Evolutionary conservation across 208 protist genomes (phyloP), one percentile per base, ranked within the genome.

Genomic region (Porcisia hertigi): DNA sequence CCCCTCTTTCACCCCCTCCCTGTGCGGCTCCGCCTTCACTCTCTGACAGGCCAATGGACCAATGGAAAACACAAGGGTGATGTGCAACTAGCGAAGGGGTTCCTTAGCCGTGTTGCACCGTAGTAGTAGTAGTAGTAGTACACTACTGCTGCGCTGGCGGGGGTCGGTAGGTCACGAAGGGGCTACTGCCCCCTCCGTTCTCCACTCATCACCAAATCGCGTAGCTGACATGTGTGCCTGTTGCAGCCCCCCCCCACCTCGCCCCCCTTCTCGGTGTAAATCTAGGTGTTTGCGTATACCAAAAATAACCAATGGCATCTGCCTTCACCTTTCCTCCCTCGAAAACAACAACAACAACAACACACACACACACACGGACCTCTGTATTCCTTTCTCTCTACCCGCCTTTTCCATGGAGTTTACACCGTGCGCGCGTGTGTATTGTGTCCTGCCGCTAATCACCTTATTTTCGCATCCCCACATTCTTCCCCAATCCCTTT

Each of bases 401-500:
- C 20, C 23, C 36, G 14, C 30, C 16, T 39, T 3, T 23, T 30
- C 30, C 14, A 7, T 65, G 16, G 36, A 41, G 23, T 25, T n/a
- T 55, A 14, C 47, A 11, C 65, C n/a, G 58, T 39, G 57, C 25
- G 12, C 25, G 49, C 49, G 52, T 54, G 52, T 53, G 49, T 53
- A 7, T 64, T 52, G 11, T 12, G 47, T 52, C 47, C 11, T 9
- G 16, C 57, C 57, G 23, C 57, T 60, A 60, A 36, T 12, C 57
- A 36, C 57, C 57, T 11, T 12, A 30, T n/a, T 30, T 12, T 25
- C 57, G 62, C 7, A 39, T 58, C 43, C 43, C 30, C 5, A 1
- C 20, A 18, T 5, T 77, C 73, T 18, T 64, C 62, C 20, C 30
- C 65, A 73, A 62, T 77, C 77, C 72, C 73, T 59, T 73, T 71